Base-by-base conservation (phyloP, 805 yeast species). In the Metschnikowia drakensbergensis region DNA sequence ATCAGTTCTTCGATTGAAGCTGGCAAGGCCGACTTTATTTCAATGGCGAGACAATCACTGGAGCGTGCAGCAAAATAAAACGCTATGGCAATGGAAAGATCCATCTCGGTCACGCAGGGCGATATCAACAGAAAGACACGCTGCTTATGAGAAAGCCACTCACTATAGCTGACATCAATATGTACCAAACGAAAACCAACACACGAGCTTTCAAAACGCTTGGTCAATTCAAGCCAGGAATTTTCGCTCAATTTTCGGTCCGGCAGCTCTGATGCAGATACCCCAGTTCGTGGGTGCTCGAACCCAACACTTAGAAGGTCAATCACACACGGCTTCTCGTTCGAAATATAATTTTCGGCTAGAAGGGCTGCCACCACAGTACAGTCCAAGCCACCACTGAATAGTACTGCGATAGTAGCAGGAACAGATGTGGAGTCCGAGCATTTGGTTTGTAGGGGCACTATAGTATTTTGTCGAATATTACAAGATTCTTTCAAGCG, bases 371-470 rank as follows among this genome's bases (percentile, higher is more conserved):
- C 90, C 25, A 94, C 59, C 0, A 92, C 66, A 0, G 97, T 84
- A 64, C 99, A 94, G 61, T 94, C 99, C 3, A 94, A 71, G 0
- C 99, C 99, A 1, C 99, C 99, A 38, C 97, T 88, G 61, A 91
- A 94, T 30, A 94, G 66, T 0, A 94, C 71, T 0, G 86, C 86
- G 3, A 52, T 10, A 4, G 31, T 34, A 6, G 52, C 48, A 22
- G 40, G 33, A 37, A 83, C 8, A n/a, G 36, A 23, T n/a, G 8
- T 4, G 2, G 32, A 4, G 30, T 13, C 32, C 11, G 25, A 9
- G 5, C 25, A 31, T n/a, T 31, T n/a, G 3, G 43, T 30, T 6
- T 25, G 36, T 4, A 40, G 13, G 2, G 43, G 43, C 49, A 76
- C 76, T 4, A 86, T 84, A 0, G 87, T 76, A 7, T 65, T 60